Base-by-base conservation (phyloP, 306 rosid species). In the Dalbergia cochinchinensis region DNA sequence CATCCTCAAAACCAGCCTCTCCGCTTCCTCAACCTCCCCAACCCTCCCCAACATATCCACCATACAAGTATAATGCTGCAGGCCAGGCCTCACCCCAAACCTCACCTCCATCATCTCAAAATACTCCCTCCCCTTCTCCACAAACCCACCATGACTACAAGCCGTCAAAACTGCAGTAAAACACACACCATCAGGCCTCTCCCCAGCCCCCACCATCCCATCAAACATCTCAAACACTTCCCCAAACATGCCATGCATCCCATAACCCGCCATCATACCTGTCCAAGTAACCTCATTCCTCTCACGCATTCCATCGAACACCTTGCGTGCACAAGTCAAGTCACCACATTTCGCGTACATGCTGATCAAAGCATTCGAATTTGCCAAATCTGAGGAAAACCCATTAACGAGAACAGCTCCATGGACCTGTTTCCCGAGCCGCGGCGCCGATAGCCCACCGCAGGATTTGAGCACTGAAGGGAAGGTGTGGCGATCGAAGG, bases 41-140 rank as follows among this genome's bases (percentile, higher is more conserved):
- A 74, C 83, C 78, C 94, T 88, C 39, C 97, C 97, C 33, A 92
- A 82, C 91, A 92, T 82, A 83, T 92, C 96, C 78, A 92, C 96
- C 94, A 92, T 89, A 65, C 91, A 92, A 0, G 94, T 91, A 81
- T 86, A 91, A 83, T 92, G 94, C 41, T 79, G 82, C 78, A 86
- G 8, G 15, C 81, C 73, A 4, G 94, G 94, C 62, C 71, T 88
- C 74, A 82, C 64, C 19, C 88, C 88, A 48, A 88, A 91, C 77
- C 72, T 72, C 60, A 6, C 55, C 45, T 78, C 71, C 94, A 92
- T 92, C 91, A 81, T 82, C 84, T 86, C 74, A 81, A 92, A 89
- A 75, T 80, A 83, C 57, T 80, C 87, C 41, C 19, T 85, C 57
- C 91, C 97, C 73, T 78, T 84, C 8, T 89, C 92, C 15, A 77